These are phyloP conservation scores for Galerina sulciceps DNA, from an alignment of 768 basidiomycete genomes.

Conservation along the genomic window DNA sequence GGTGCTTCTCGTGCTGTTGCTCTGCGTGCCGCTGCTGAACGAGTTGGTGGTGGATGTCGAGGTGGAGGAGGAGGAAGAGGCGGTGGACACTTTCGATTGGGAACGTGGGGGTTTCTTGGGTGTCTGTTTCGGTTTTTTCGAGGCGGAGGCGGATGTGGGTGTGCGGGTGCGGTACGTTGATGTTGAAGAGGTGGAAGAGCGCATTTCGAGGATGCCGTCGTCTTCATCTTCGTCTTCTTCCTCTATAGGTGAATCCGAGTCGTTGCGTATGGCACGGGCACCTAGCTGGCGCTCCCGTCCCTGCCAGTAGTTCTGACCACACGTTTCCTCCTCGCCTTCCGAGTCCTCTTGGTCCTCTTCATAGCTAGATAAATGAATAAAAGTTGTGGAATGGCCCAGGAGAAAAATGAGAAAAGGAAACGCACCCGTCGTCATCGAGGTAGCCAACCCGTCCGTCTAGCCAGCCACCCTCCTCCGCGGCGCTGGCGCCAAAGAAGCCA, in stretches of 20 bases:
- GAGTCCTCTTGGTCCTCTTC: conserved; percentile 72
- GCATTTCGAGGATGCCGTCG: conserved; percentile 70
- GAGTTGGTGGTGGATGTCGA: conserved; percentile 30
- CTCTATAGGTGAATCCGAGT: conserved; percentile 38
- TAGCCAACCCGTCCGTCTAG: conserved; percentile 30
- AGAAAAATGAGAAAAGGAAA: conserved; percentile 20
- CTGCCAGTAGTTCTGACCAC: conserved; percentile 29
- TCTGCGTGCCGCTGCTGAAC: conserved; percentile 16
- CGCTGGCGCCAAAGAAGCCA: conserved; percentile 27
- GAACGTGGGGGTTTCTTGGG: conserved; percentile 37
- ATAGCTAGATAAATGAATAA: conserved; percentile 51
- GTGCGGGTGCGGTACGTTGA: conserved; percentile 15
- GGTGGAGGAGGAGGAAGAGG: conserved; percentile 46
- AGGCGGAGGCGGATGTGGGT: conserved; percentile 9
- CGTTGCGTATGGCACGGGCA: conserved; percentile 37
- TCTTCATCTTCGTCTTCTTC: conserved; percentile 42
- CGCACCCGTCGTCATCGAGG: conserved; percentile 71
- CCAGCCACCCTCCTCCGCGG: conserved; percentile 24
- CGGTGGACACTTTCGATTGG: conserved; percentile 46
- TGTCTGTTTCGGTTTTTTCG: conserved; percentile 6
- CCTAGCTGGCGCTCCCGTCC: conserved; percentile 28
- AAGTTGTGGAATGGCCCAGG: conserved; percentile 12
- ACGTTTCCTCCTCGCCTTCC: conserved; percentile 42
- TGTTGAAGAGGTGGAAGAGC: conserved; percentile 31
- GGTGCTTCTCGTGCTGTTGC: conserved; percentile 14